Conservation (phyloP, 805 yeast species). For the Spathaspora sp. region DNA sequence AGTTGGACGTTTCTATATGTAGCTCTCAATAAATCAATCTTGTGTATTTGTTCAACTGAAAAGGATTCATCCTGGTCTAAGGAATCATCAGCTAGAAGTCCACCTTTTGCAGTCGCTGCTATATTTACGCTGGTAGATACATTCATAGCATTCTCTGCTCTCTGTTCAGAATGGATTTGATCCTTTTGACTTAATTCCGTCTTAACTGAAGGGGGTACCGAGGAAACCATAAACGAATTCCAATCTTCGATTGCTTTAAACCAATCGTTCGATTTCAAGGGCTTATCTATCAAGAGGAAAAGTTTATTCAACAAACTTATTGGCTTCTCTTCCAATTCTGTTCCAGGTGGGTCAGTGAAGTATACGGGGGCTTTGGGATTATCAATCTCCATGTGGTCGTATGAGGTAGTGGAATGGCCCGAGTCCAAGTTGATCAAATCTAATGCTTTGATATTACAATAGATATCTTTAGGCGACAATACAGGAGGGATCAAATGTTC, state of each 20-base stretch:
- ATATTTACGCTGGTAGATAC: background rate
- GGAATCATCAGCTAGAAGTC: conserved; percentile 4
- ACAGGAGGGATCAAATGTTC: background rate
- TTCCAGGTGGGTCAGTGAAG: conserved; percentile 1
- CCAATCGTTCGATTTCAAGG: conserved; percentile 4
- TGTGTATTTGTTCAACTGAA: conserved; percentile 1
- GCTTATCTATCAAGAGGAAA: conserved; percentile 5
- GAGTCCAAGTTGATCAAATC: conserved; percentile 11
- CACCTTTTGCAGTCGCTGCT: conserved; percentile 2
- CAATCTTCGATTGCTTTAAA: conserved; percentile 7
- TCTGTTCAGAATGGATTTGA: conserved; percentile 30
- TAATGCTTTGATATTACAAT: conserved; percentile 20
- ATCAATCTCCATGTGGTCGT: conserved; percentile 15
- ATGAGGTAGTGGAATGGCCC: background rate
- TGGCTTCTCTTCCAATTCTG: background rate
- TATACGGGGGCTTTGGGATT: background rate
- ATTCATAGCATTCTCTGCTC: conserved; percentile 14
- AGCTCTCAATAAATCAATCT: conserved; percentile 2
- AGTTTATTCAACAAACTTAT: conserved; percentile 2
- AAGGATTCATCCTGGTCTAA: conserved; percentile 3
- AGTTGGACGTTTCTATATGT: background rate
- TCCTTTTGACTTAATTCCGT: conserved; percentile 31
- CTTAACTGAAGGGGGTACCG: conserved; percentile 26
- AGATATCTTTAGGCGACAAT: conserved; percentile 11
- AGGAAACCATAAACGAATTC: conserved; percentile 7